Evolutionary conservation across 169 alveolate genomes (phyloP), one percentile per base, ranked within the genome.

Genomic region (Cryptosporidium tyzzeri): DNA sequence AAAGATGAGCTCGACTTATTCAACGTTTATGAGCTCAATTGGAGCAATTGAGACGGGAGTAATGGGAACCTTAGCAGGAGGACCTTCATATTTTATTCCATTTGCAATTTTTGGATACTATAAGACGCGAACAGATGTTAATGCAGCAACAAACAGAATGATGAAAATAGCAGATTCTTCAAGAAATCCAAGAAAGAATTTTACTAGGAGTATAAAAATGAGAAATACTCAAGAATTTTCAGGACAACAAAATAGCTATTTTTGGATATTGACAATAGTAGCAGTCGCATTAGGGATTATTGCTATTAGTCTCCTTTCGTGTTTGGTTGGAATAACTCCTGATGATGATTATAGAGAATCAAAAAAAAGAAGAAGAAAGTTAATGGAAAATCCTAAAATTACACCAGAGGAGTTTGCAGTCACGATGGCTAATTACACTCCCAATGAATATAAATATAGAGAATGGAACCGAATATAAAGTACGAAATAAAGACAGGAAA

Each of bases 1-100:
- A n/a, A 10, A 2, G 29, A 65, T 65, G 71, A 65, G 50, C 33
- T 8, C 80, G 12, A 16, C 89, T 26, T 80, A 80, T 80, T 14
- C 75, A 44, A 41, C 61, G 12, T 23, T 80, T 80, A 58, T 65
- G 26, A 80, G 89, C 62, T 44, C 89, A 41, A 31, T 80, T 80
- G 89, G 89, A 26, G 89, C 80, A 10, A 4, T 80, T 37, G 89
- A 80, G 41, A 62, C 89, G 10, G 89, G 89, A 5, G 45, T 80
- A n/a, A 37, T 80, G 89, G 89, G 69, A 65, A 44, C 89, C 62
- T 50, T 80, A 35, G 73, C 89, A 61, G 89, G 89, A 1, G 89
- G 89, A 9, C 69, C 89, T 16, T 62, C 89, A 0, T 80, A 80
- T 48, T 80, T 80, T 65, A 37, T 80, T 45, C 89, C 89, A 6